Evolutionary conservation across 225 moss, liverwort and hornwort species (phyloP).

Genomic region (Marchantia paleacea): DNA sequence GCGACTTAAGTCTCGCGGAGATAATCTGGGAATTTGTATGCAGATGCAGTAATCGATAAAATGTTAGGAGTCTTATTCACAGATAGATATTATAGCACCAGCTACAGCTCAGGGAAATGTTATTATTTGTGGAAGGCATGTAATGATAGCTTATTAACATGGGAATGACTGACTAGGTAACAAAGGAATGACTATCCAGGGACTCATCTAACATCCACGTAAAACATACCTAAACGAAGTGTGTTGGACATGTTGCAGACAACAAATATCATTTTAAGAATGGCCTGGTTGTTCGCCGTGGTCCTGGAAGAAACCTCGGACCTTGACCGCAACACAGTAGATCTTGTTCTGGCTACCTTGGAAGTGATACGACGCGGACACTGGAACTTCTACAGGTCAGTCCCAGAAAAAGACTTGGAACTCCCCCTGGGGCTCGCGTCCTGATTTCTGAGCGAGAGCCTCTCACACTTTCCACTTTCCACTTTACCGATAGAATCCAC

Average conservation of each 20-base stretch:
- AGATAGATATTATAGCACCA: no score
- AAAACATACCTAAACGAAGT: no score
- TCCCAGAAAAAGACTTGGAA: not conserved
- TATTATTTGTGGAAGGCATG: no score
- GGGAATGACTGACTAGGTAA: no score
- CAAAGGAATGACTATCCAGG: no score
- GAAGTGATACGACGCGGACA: constrained; percentile 45
- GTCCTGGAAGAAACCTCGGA: constrained; percentile 15
- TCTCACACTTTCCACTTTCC: not conserved
- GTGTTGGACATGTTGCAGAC: constrained; percentile 15
- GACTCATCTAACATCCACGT: no score
- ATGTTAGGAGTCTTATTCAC: no score
- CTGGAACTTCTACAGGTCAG: constrained; percentile 49
- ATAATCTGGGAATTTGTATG: no score
- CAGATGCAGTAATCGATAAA: no score
- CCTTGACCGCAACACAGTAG: constrained; percentile 20
- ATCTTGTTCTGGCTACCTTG: constrained; percentile 31
- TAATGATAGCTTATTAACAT: no score
- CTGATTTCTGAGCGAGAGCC: not conserved
- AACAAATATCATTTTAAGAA: constrained; percentile 29
- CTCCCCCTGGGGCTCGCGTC: not conserved
- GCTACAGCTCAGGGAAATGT: no score
- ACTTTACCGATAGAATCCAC: not conserved
- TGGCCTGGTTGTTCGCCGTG: constrained; percentile 34
- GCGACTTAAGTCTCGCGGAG: no score